A percentile compares a stretch with the other conserved stretches of the same genome.
Evolutionary conservation across 345 rosid genomes (phyloP).

Genomic region (Populus simonii): DNA sequence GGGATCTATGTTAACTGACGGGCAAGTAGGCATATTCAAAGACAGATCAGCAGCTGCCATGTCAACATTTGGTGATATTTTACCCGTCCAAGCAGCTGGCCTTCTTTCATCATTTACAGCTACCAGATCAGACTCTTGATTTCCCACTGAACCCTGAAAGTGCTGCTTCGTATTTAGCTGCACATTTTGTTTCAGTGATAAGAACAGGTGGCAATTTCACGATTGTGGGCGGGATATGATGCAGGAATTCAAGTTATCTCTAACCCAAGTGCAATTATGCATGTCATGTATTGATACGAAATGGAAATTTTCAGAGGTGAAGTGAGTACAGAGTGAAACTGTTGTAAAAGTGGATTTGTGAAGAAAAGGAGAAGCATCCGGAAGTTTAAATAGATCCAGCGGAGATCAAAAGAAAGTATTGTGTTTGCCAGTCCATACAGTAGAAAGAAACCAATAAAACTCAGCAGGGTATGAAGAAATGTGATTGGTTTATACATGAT

Average conservation of each 20-base stretch:
- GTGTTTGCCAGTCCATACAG: not conserved
- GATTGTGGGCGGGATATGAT: not conserved
- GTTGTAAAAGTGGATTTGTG: not conserved
- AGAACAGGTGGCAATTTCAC: not conserved
- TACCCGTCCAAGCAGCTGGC: constrained; percentile 93
- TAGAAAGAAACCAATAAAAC: not conserved
- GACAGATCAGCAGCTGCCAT: constrained; percentile 94
- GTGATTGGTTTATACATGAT: not conserved
- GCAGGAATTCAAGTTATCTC: not conserved
- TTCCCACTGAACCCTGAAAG: not conserved
- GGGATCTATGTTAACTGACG: constrained; percentile 90
- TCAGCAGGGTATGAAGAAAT: not conserved
- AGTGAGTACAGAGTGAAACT: not conserved
- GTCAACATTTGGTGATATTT: constrained; percentile 94
- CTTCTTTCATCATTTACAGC: constrained; percentile 95
- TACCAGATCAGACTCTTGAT: constrained; percentile 40
- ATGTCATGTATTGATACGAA: not conserved
- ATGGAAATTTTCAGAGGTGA: not conserved
- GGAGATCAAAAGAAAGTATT: not conserved
- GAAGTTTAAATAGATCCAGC: not conserved
- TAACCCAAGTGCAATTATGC: not conserved
- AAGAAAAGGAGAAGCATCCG: not conserved
- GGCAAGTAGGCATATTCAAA: constrained; percentile 96
- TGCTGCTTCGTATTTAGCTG: not conserved
- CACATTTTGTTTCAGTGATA: not conserved